Evolutionary conservation across 2,329 filamentous ascomycete species (phyloP).

Genomic region (Trichoderma gracile): DNA sequence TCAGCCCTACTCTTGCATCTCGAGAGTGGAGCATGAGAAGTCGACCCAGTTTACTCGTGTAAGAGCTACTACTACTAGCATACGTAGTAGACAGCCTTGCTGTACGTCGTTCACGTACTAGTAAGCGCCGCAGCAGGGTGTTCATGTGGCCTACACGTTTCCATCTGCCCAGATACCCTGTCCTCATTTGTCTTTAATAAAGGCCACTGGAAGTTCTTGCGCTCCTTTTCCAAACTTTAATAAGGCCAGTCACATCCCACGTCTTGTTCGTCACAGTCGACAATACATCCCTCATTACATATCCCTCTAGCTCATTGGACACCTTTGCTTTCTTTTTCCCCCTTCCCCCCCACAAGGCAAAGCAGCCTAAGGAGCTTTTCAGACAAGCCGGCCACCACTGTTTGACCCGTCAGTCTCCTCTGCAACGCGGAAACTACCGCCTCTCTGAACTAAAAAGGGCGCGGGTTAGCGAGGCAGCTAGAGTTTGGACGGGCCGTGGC

Average conservation of each 20-base stretch:
- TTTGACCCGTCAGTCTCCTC: neutral
- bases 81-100: conserved; percentile 8
- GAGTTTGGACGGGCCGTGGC: neutral
- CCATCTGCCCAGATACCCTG: conserved; percentile 9
- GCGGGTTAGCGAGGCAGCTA: conserved; percentile 1
- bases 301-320: conserved; percentile 6
- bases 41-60: conserved; percentile 4
- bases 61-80: conserved; percentile 18
- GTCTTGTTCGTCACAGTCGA: neutral
- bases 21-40: conserved; percentile 4
- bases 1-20: conserved; percentile 18
- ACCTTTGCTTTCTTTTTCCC: neutral
- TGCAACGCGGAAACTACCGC: neutral
- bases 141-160: conserved; percentile 15
- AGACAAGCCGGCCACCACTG: neutral
- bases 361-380: neutral
- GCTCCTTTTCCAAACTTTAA: conserved; percentile 6
- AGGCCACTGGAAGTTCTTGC: conserved; percentile 1
- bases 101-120: conserved; percentile 6
- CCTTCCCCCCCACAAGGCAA: neutral
- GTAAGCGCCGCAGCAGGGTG: conserved; percentile 21
- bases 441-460: neutral
- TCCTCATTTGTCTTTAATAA: conserved; percentile 21
- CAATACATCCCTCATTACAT: conserved; percentile 7
- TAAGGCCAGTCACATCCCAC: conserved; percentile 13